A percentile compares a stretch with the other conserved stretches of the same genome.
Conservation (phyloP, 2,329 filamentous ascomycete species). For the Colletotrichum tropicicola region DNA sequence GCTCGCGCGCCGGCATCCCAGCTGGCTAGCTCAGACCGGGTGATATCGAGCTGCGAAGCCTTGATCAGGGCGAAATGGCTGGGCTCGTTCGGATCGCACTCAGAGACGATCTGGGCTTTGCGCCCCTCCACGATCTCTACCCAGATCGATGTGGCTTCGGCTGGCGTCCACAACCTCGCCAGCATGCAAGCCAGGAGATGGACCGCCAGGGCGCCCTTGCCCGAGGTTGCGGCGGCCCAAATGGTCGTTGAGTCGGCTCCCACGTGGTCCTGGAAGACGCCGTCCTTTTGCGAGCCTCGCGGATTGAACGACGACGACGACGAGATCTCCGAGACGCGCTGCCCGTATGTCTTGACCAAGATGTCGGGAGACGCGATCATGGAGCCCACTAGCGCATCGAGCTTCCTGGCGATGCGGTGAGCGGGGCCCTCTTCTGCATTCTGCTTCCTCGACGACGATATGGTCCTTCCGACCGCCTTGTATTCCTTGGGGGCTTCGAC, state of each 20-base stretch:
- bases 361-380: slow-evolving; percentile 40
- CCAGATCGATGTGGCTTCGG: slow-evolving; percentile 40
- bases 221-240: slow-evolving; percentile 48
- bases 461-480: slow-evolving; percentile 35
- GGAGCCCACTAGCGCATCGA: slow-evolving; percentile 49
- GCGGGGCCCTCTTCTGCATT: slow-evolving; percentile 47
- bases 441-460: slow-evolving; percentile 40
- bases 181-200: slow-evolving; percentile 44
- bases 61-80: neutral
- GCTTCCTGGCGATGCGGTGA: slow-evolving; percentile 47
- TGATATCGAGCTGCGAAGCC: slow-evolving; percentile 32
- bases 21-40: slow-evolving; percentile 29
- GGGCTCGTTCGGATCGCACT: neutral
- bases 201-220: slow-evolving; percentile 35
- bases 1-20: slow-evolving; percentile 49
- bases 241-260: slow-evolving; percentile 43
- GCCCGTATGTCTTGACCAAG: slow-evolving; percentile 45
- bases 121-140: slow-evolving; percentile 35
- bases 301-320: slow-evolving; percentile 12
- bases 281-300: too few relatives aligned
- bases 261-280: slow-evolving; percentile 24
- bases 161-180: slow-evolving; percentile 34
- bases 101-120: slow-evolving; percentile 18
- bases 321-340: slow-evolving; percentile 41
- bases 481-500: slow-evolving; percentile 49